Percentiles rank a stretch among this genome's conserved stretches.
phyloP scores from a whole-genome alignment of 805 yeast species.

The Barnettozyma sp. region DNA sequence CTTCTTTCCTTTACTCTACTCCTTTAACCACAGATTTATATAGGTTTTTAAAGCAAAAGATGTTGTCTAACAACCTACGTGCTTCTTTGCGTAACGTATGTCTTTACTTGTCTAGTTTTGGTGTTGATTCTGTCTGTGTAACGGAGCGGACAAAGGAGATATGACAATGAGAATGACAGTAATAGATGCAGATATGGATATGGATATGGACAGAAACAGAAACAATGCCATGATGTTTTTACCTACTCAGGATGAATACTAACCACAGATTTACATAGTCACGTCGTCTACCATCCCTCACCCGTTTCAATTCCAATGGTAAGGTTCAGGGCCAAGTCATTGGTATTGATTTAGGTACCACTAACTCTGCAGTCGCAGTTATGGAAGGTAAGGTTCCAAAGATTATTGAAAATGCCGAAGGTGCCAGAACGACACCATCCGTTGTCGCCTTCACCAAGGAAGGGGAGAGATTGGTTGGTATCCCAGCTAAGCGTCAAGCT shows the following conservation, averaged over 20 bases:
- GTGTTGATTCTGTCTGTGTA: no score
- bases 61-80: conserved; percentile 25
- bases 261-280: no score
- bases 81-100: conserved; percentile 24
- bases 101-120: no score
- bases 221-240: no score
- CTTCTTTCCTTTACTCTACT: conserved; percentile 3
- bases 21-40: not conserved
- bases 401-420: conserved; percentile 74
- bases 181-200: no score
- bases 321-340: conserved; percentile 48
- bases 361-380: conserved; percentile 80
- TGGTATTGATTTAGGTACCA: conserved; percentile 83
- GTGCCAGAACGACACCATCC: conserved; percentile 51
- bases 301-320: conserved; percentile 42
- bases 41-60: conserved; percentile 10
- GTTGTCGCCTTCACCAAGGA: conserved; percentile 61
- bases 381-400: conserved; percentile 43
- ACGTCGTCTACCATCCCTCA: conserved; percentile 26
- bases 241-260: no score
- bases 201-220: no score
- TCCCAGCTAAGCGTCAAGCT: conserved; percentile 75
- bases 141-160: no score
- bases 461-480: conserved; percentile 52
- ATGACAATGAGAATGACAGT: no score